Conservation (phyloP, 352 stramenopile species). For the Pythium rhizo-oryzae region DNA sequence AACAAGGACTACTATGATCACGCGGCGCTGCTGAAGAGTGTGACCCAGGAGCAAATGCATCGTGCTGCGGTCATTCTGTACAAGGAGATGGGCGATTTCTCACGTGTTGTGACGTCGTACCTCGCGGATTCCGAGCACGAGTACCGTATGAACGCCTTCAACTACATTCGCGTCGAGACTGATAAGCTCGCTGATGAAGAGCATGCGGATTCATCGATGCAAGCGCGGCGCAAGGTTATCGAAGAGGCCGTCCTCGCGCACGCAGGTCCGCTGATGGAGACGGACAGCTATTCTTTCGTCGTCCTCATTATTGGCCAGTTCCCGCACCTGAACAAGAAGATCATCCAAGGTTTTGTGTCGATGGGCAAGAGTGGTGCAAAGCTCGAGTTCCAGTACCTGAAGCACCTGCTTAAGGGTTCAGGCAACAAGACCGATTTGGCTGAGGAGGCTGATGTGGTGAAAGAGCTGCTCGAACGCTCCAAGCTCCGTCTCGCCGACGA, state of each 20-base stretch:
- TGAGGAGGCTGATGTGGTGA: constrained; percentile 77
- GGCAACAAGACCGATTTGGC: constrained; percentile 55
- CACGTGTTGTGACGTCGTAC: constrained; percentile 77
- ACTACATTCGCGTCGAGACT: constrained; percentile 73
- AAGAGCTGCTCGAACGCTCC: constrained; percentile 79
- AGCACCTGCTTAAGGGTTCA: constrained; percentile 68
- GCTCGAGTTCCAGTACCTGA: constrained; percentile 84
- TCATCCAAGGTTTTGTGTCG: constrained; percentile 82
- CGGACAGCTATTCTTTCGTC: constrained; percentile 89
- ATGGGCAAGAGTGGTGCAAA: constrained; percentile 80
- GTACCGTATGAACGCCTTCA: constrained; percentile 84
- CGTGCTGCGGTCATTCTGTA: constrained; percentile 81
- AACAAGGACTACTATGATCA: constrained; percentile 86
- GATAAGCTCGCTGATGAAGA: constrained; percentile 54
- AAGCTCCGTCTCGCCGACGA: constrained; percentile 84
- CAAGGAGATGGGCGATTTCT: constrained; percentile 79
- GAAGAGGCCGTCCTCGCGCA: constrained; percentile 83
- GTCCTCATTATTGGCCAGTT: constrained; percentile 89
- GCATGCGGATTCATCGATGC: constrained; percentile 29
- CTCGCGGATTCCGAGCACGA: constrained; percentile 80
- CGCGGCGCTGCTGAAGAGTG: constrained; percentile 63
- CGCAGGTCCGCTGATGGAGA: constrained; percentile 82
- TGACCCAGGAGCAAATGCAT: constrained; percentile 81
- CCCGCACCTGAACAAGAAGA: constrained; percentile 79
- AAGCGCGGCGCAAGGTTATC: constrained; percentile 63